Percentiles rank a stretch among this genome's conserved stretches.
These are phyloP conservation scores for Candida buenavistaensis DNA, from an alignment of 1,139 yeast species.

Conservation along the genomic window DNA sequence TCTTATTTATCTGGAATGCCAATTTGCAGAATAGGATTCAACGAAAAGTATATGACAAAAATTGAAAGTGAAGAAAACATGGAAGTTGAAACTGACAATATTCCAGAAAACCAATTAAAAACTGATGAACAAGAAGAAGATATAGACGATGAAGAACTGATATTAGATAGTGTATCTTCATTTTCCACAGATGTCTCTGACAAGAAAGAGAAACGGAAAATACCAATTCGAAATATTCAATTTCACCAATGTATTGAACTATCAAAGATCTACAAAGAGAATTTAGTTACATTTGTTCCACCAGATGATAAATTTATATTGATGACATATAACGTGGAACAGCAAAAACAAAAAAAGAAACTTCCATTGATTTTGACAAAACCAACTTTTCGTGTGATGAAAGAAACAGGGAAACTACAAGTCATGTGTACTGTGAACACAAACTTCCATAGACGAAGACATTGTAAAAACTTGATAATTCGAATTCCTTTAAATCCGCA, in stretches of 20 bases:
- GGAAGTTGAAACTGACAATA: constrained; percentile 4
- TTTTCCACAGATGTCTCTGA: not conserved
- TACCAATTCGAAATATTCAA: constrained; percentile 45
- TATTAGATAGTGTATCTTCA: not conserved
- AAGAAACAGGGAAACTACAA: constrained; percentile 28
- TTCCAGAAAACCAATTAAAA: constrained; percentile 20
- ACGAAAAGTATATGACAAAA: constrained; percentile 34
- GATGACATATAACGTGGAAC: constrained; percentile 44
- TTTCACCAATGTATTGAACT: constrained; percentile 49
- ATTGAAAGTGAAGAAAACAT: constrained; percentile 20
- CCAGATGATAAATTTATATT: constrained; percentile 47
- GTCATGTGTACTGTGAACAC: constrained; percentile 37
- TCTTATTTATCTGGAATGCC: constrained; percentile 53
- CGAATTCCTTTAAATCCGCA: constrained; percentile 39
- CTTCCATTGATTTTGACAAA: constrained; percentile 39
- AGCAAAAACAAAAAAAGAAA: constrained; percentile 34
- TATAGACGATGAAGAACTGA: not conserved
- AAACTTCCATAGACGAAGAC: constrained; percentile 35
- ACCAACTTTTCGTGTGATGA: constrained; percentile 34
- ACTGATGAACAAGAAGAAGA: constrained; percentile 16
- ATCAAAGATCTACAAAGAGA: constrained; percentile 37
- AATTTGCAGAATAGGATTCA: constrained; percentile 42
- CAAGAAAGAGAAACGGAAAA: constrained; percentile 15
- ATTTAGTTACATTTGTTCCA: constrained; percentile 44
- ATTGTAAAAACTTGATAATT: constrained; percentile 32